Evolutionary conservation across 1,284 basidiomycete genomes (phyloP).

Genomic region (Hypsizygus ulmarius): DNA sequence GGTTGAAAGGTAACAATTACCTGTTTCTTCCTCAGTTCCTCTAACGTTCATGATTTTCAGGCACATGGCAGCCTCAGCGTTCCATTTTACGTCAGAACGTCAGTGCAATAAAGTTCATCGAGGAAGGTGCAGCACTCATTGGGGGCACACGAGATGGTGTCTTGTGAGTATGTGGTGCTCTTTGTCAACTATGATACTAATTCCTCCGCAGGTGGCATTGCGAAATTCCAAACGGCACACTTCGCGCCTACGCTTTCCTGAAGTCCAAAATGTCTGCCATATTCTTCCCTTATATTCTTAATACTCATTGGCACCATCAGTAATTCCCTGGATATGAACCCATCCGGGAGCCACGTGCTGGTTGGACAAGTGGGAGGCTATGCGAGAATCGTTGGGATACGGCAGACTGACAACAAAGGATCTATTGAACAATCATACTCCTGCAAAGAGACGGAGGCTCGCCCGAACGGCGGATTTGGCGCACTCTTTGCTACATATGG

Average conservation of each 20-base stretch:
- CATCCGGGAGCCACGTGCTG: slow-evolving; percentile 45
- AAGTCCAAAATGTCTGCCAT: slow-evolving; percentile 51
- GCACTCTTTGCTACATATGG: slow-evolving; percentile 51
- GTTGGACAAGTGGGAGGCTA: slow-evolving; percentile 49
- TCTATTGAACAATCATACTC: slow-evolving; percentile 52
- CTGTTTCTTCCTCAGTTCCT: too few relatives aligned
- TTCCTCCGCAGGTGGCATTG: slow-evolving; percentile 52
- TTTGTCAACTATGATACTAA: slow-evolving; percentile 3
- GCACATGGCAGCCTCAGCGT: slow-evolving; percentile 57
- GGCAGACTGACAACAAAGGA: slow-evolving; percentile 44
- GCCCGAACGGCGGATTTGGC: slow-evolving; percentile 34
- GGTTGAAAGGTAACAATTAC: slow-evolving; percentile 56
- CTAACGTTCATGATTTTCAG: slow-evolving; percentile 28
- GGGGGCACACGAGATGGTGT: slow-evolving; percentile 68
- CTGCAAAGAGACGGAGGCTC: slow-evolving; percentile 34
- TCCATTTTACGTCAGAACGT: slow-evolving; percentile 60
- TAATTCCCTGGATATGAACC: slow-evolving; percentile 50
- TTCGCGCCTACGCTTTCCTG: slow-evolving; percentile 55
- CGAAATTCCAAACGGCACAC: slow-evolving; percentile 59
- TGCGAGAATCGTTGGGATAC: slow-evolving; percentile 48
- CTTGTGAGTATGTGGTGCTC: slow-evolving; percentile 40
- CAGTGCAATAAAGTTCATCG: slow-evolving; percentile 57
- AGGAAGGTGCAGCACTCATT: slow-evolving; percentile 58
- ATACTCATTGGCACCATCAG: slow-evolving; percentile 33
- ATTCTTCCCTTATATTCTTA: slow-evolving; percentile 1